A percentile compares a stretch with the other conserved stretches of the same genome.
These are phyloP conservation scores for Diaporthe amygdali DNA, from an alignment of 2,329 filamentous ascomycete species.

Conservation along the genomic window DNA sequence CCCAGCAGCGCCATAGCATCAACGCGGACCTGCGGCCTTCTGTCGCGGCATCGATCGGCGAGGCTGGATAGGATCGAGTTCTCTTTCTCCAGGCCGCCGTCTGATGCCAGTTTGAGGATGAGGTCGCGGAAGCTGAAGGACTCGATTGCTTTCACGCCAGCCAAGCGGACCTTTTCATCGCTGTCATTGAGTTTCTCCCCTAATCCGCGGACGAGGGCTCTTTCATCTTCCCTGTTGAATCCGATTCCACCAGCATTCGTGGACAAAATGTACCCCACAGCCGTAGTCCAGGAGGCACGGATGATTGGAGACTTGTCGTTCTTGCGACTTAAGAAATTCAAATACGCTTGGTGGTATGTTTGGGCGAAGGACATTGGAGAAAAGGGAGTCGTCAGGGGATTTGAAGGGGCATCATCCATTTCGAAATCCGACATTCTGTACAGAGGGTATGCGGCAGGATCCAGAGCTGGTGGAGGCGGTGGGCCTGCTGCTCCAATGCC, in stretches of 20 bases:
- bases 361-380: constrained; percentile 91
- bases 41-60: constrained; percentile 87
- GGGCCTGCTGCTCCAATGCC: constrained; percentile 92
- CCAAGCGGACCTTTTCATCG: constrained; percentile 89
- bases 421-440: constrained; percentile 67
- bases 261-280: constrained; percentile 83
- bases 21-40: constrained; percentile 78
- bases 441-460: constrained; percentile 86
- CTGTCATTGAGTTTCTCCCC: constrained; percentile 83
- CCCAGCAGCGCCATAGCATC: constrained; percentile 86
- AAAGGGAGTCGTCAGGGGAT: constrained; percentile 79
- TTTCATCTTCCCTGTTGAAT: constrained; percentile 82
- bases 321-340: constrained; percentile 82
- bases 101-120: constrained; percentile 78
- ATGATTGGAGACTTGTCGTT: constrained; percentile 87
- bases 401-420: constrained; percentile 53
- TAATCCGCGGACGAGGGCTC: constrained; percentile 73
- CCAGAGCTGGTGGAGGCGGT: constrained; percentile 72
- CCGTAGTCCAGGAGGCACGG: constrained; percentile 84
- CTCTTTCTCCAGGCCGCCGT: constrained; percentile 75
- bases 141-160: constrained; percentile 85
- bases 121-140: constrained; percentile 82
- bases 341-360: constrained; percentile 78
- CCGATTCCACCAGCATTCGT: constrained; percentile 92
- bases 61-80: constrained; percentile 82